Base-by-base conservation (phyloP, 2,329 filamentous ascomycete genomes). In the Chaetomium strumarium region DNA sequence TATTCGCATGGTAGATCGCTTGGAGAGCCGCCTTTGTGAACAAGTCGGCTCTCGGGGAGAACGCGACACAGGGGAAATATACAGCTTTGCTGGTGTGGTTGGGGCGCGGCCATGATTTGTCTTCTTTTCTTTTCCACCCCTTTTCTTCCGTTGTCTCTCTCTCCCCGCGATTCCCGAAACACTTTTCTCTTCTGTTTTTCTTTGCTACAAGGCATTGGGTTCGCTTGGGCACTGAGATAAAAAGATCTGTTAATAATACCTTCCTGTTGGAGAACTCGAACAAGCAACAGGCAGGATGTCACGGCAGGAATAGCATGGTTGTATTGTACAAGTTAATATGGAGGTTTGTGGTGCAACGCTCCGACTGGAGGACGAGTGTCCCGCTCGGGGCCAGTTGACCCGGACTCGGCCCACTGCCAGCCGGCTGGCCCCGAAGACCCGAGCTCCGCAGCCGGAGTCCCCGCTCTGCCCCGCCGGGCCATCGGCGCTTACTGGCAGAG, bases 211-310 rank as follows among this genome's bases (percentile, higher is more conserved):
- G 36, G 34, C 45, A 55, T 46, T 36, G 45, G 39, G 39, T 48
- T 37, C 46, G 44, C 41, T 48, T 51, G 53, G 46, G 45, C 49
- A 47, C 24, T 24, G 49, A 52, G 40, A 46, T 33, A 45, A 43
- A 42, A 24, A 24, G n/a, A 57, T 46, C 52, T 52, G 52, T 53
- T 53, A 49, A 50, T 55, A 52, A 52, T 55, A 55, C 45, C 44
- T 42, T 42, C 36, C 19, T 12, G 31, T 49, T 52, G 40, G 49
- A 49, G 45, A 46, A 13, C 34, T 16, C 2, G 19, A 37, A 29
- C 36, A 34, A 36, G 16, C 34, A 19, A 45, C 46, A 38, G 12
- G 6, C 11, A 11, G 10, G 6, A 16, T n/a, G n/a, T 10, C 7
- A 5, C 8, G 3, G 6, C 33, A 13, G 34, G 12, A 7, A 20